These are phyloP conservation scores for Elasticomyces elasticus DNA, from an alignment of 495 filamentous ascomycete genomes.

Conservation along the genomic window DNA sequence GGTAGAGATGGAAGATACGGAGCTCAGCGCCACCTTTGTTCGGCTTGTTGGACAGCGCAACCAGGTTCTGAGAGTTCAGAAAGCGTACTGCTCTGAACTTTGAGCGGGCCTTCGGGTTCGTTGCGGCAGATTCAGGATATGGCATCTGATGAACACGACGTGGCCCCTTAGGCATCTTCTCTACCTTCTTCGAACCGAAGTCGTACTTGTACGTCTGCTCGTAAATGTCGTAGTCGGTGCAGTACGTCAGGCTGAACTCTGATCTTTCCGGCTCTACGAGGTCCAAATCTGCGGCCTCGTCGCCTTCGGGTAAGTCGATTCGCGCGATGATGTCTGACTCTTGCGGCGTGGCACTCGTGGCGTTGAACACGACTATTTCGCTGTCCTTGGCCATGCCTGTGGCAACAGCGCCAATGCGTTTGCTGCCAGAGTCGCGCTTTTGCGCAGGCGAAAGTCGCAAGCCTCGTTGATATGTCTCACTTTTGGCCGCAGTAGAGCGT, in stretches of 20 bases:
- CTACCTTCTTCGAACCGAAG: conserved; percentile 35
- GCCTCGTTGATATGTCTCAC: conserved; percentile 70
- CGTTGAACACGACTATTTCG: conserved; percentile 73
- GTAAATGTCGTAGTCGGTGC: conserved; percentile 65
- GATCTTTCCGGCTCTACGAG: conserved; percentile 49
- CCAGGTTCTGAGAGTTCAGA: conserved; percentile 45
- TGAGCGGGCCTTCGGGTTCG: conserved; percentile 15
- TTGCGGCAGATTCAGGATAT: conserved; percentile 31
- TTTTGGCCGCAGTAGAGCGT: conserved; percentile 36
- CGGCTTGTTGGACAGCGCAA: conserved; percentile 36
- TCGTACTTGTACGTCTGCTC: conserved; percentile 41
- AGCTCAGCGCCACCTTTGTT: conserved; percentile 58
- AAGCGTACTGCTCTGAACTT: conserved; percentile 47
- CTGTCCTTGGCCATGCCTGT: conserved; percentile 61
- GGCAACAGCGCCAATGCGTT: conserved; percentile 60
- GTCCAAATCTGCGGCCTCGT: conserved; percentile 78
- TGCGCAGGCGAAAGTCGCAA: conserved; percentile 58
- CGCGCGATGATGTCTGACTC: conserved; percentile 55
- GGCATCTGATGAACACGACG: conserved; percentile 52
- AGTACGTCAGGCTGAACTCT: conserved; percentile 66
- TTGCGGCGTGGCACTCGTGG: conserved; percentile 43
- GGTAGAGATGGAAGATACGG: conserved; percentile 47
- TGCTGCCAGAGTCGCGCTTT: conserved; percentile 34
- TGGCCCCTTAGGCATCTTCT: conserved; percentile 46
- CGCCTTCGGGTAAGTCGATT: conserved; percentile 48